phyloP scores from a whole-genome alignment of 352 stramenopile species.

The Phytopythium chamaehyphon region DNA sequence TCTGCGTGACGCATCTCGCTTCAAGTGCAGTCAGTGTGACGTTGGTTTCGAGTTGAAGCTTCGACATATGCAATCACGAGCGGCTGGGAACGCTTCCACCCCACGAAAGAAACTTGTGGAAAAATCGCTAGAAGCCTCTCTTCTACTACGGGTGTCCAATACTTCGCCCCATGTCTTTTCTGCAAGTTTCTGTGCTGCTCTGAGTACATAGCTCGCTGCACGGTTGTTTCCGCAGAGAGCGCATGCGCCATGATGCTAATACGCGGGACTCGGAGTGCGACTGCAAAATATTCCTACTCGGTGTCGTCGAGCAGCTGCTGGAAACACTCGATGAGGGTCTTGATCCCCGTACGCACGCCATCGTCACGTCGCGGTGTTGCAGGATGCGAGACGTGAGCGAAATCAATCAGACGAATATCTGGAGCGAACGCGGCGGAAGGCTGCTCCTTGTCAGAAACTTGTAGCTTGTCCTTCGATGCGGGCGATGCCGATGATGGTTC shows the following conservation, averaged over 20 bases:
- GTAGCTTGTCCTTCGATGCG: too few relatives aligned
- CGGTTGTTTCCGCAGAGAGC: too few relatives aligned
- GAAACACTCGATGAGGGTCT: constrained; percentile 52
- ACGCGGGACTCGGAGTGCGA: too few relatives aligned
- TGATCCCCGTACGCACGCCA: constrained; percentile 52
- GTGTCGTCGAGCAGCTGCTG: constrained; percentile 21
- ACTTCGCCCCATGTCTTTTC: too few relatives aligned
- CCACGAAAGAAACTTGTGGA: background rate
- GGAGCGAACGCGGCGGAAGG: constrained; percentile 8
- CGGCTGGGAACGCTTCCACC: background rate
- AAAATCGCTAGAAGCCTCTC: constrained; percentile 3
- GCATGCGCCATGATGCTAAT: too few relatives aligned
- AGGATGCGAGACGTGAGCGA: constrained; percentile 57
- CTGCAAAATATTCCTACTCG: background rate
- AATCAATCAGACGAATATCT: constrained; percentile 84
- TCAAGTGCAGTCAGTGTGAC: too few relatives aligned
- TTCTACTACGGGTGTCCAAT: too few relatives aligned
- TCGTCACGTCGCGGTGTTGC: constrained; percentile 33
- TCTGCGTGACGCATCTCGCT: too few relatives aligned
- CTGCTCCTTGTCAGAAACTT: constrained; percentile 19
- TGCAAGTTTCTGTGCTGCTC: too few relatives aligned
- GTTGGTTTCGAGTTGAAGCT: too few relatives aligned
- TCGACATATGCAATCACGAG: too few relatives aligned
- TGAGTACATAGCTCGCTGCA: too few relatives aligned
- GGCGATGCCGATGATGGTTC: constrained; percentile 8